Evolutionary conservation across 2,329 filamentous ascomycete species (phyloP).

Genomic region (Aspergillus sp.): DNA sequence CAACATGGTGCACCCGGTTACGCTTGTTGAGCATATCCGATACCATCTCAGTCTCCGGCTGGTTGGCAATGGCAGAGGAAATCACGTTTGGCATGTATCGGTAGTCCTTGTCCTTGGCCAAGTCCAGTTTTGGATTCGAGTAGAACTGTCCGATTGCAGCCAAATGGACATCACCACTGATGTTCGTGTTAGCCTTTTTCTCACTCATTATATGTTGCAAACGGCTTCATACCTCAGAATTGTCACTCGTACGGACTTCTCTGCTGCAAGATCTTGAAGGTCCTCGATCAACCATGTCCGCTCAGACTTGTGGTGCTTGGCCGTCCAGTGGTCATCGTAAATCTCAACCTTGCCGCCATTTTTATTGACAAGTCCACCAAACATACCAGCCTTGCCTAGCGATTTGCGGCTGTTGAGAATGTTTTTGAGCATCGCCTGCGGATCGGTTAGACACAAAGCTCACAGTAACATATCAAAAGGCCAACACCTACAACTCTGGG

Average conservation of each 20-base stretch:
- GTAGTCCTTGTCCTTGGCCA: slow-evolving; percentile 86
- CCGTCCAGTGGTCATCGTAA: slow-evolving; percentile 95
- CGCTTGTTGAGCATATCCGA: slow-evolving; percentile 90
- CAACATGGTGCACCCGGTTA: slow-evolving; percentile 68
- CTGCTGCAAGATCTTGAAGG: slow-evolving; percentile 85
- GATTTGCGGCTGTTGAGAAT: slow-evolving; percentile 82
- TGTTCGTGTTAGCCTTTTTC: neutral
- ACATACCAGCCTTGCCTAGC: slow-evolving; percentile 72
- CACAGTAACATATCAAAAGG: too few species aligned
- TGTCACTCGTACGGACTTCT: slow-evolving; percentile 86
- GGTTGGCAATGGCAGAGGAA: slow-evolving; percentile 90
- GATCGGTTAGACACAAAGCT: slow-evolving; percentile 7
- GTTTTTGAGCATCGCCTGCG: slow-evolving; percentile 61
- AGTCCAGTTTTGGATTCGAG: slow-evolving; percentile 75
- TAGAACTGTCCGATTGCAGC: slow-evolving; percentile 93
- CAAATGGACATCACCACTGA: slow-evolving; percentile 85
- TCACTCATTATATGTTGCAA: too few species aligned
- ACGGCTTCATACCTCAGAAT: slow-evolving; percentile 62
- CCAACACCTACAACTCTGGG: slow-evolving; percentile 61
- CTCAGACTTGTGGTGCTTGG: slow-evolving; percentile 89
- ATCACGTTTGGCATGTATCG: slow-evolving; percentile 96
- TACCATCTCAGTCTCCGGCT: slow-evolving; percentile 79
- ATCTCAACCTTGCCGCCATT: slow-evolving; percentile 92
- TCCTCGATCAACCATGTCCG: slow-evolving; percentile 83
- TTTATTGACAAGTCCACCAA: slow-evolving; percentile 77